Evolutionary conservation across 208 protist genomes (phyloP), one percentile per base, ranked within the genome.

Genomic region (Acanthamoeba castellanii): DNA sequence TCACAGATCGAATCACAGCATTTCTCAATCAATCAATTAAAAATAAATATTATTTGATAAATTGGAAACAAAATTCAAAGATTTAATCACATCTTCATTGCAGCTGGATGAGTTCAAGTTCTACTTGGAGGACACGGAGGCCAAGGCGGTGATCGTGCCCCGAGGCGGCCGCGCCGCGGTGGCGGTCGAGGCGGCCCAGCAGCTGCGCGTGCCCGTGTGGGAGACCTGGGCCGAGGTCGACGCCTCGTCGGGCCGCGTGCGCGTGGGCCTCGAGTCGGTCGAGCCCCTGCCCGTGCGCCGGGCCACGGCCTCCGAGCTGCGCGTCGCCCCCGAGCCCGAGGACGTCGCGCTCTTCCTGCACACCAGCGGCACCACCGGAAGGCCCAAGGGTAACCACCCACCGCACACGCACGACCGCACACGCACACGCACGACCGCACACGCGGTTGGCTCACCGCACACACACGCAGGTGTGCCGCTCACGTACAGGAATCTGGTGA

Each of bases 341-440:
- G 96, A 97, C 72, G 42, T 78, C 13, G 97, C 97, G 34, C 55
- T 97, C 11, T 96, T 97, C 30, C 66, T 97, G 20, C 97, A 97
- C 93, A 97, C 97, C 3, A 94, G 66, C 74, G 97, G 97, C 70
- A 97, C 96, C 2, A 97, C 97, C 22, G 89, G 96, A 27, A 89
- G 64, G 52, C 97, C 97, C 34, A 97, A 97, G 68, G 95, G 96
- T 94, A 45, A 7, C 9, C 59, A 25, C 50, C 50, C 50, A 11
- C 50, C 50, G 16, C 9, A 57, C 16, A 11, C 16, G 14, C 16
- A 11, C 47, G 4, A 4, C 11, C 47, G 11, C 50, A 20, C 50
- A 0, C 16, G 14, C 13, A 20, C 50, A 57, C 16, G 13, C 13
- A 11, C 50, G 7, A 3, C 1, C 34, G 61, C 52, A 66, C 32